Base-by-base conservation (phyloP, 495 filamentous ascomycete species). In the Lasiosphaeriaceae sp. region DNA sequence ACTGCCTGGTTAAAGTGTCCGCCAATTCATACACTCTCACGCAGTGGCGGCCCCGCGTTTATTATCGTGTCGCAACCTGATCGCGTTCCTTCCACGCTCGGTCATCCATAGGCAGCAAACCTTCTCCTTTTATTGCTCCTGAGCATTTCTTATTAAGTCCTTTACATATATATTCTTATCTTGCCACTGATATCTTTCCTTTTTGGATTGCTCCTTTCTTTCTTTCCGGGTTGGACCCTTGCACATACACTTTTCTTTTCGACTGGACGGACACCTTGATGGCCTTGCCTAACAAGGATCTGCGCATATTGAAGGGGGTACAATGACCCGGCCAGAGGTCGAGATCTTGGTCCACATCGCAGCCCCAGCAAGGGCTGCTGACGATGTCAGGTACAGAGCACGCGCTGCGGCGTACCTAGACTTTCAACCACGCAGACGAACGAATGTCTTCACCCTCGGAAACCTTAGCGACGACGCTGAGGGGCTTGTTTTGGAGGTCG, bases 261-360 rank as follows among this genome's bases (percentile, higher is more conserved):
- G 9, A 11, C 21, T 47, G 9, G 9, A 3, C 6, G 11, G 17
- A 12, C 20, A 47, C 48, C 48, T 50, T 29, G 23, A 50, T 19
- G 19, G 19, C 8, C 29, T 16, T 35, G 29, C n/a, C 35, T 52
- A 17, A 39, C 26, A 4, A 3, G 8, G 49, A 37, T 20, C 4
- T 21, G 29, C 14, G 19, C 46, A n/a, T 47, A 37, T n/a, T 21
- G 11, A 9, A 20, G 8, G 8, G 31, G 29, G 17, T 20, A 41
- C 46, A 37, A 67, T 65, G 64, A 47, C 23, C 35, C 26, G 61
- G 24, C 52, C 60, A 26, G 66, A 74, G 34, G 69, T 74, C 16
- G 86, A 90, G 72, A 84, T 90, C 47, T 75, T 90, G 48, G 81
- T 89, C 20, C 88, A 90, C 68, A 77, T 86, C 62, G 75, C 82